These are phyloP conservation scores for Dactylis glomerata DNA, from an alignment of 176 grass and related monocot species.

Conservation along the genomic window DNA sequence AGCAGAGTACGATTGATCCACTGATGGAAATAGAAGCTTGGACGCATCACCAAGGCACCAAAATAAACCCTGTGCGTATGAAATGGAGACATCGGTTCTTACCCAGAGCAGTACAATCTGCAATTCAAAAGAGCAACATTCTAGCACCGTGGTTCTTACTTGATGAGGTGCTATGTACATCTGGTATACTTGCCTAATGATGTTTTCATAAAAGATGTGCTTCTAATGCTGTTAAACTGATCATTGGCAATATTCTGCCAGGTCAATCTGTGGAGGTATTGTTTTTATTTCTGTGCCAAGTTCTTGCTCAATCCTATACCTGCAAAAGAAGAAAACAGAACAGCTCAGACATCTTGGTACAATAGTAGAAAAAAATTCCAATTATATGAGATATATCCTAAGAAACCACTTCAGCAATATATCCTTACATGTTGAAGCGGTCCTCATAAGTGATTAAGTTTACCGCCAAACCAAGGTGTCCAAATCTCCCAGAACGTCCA, in stretches of 20 bases:
- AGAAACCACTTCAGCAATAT: not conserved
- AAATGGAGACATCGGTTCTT: not conserved
- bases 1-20: conserved; percentile 18
- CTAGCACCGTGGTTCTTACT: conserved; percentile 19
- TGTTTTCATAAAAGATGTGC: conserved; percentile 6
- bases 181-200: conserved; percentile 27
- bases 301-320: conserved; percentile 78
- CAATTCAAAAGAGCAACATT: not conserved
- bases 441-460: conserved; percentile 79
- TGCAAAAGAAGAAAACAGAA: conserved; percentile 5
- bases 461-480: conserved; percentile 72
- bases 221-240: conserved; percentile 13
- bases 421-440: conserved; percentile 67
- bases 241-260: conserved; percentile 64
- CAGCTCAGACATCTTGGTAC: not conserved
- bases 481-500: conserved; percentile 71
- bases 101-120: not conserved
- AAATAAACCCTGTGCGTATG: conserved; percentile 31
- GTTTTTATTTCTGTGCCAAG: conserved; percentile 76
- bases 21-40: conserved; percentile 18
- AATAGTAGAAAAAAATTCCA: not conserved
- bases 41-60: conserved; percentile 43
- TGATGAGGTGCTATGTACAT: conserved; percentile 52
- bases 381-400: not conserved
- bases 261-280: conserved; percentile 72